A percentile compares a stretch with the other conserved stretches of the same genome.
These are phyloP conservation scores for Colletotrichum sp. DNA, from an alignment of 2,329 filamentous ascomycete genomes.

Conservation along the genomic window DNA sequence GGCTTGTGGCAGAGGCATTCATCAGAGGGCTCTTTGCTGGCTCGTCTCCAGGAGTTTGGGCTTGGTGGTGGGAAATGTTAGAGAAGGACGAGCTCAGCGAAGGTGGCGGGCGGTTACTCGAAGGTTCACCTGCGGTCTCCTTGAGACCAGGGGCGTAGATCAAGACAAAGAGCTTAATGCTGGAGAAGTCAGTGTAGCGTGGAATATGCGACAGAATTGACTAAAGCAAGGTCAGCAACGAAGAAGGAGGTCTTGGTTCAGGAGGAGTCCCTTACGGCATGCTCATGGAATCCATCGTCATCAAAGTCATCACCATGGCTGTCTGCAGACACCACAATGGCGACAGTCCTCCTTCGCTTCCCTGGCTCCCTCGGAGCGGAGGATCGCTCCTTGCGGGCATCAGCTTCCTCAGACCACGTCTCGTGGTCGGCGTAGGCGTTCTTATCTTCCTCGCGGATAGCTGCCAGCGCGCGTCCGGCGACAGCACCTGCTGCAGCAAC, in stretches of 20 bases:
- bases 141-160: constrained; percentile 87
- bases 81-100: constrained; percentile 84
- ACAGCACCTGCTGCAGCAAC: constrained; percentile 83
- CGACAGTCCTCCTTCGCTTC: constrained; percentile 78
- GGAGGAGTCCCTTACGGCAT: constrained; percentile 72
- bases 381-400: constrained; percentile 62
- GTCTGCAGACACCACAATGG: constrained; percentile 86
- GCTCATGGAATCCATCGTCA: constrained; percentile 71
- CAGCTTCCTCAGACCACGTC: constrained; percentile 90
- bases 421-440: constrained; percentile 84
- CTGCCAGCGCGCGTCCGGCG: constrained; percentile 81
- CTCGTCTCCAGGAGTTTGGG: constrained; percentile 70
- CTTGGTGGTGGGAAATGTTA: constrained; percentile 80
- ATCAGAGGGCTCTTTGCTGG: constrained; percentile 58
- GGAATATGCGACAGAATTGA: constrained; percentile 91
- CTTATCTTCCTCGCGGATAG: constrained; percentile 84
- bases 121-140: constrained; percentile 62
- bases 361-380: constrained; percentile 37
- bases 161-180: constrained; percentile 81
- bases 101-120: constrained; percentile 62
- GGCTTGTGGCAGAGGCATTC: constrained; percentile 52
- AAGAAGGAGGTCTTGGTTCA: neutral
- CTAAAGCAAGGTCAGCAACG: constrained; percentile 43
- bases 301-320: constrained; percentile 62
- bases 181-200: constrained; percentile 73